phyloP scores from a whole-genome alignment of 768 basidiomycete genomes.

The Macrolepiota albuminosa region DNA sequence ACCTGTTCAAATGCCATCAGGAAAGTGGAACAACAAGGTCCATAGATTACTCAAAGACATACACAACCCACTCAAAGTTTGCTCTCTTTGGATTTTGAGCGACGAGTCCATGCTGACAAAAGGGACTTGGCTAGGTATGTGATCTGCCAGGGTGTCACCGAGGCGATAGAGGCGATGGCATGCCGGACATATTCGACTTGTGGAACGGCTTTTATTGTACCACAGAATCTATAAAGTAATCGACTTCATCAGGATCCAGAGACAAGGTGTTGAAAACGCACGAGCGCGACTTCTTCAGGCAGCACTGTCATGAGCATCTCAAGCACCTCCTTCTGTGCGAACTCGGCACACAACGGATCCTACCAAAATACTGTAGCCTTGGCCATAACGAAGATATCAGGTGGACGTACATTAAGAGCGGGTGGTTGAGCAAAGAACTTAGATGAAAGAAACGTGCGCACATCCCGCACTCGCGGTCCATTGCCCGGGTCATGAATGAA shows the following conservation, averaged over 20 bases:
- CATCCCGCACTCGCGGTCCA: slow-evolving; percentile 69
- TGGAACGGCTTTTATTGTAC: slow-evolving; percentile 80
- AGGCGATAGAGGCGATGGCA: slow-evolving; percentile 70
- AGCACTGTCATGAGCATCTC: slow-evolving; percentile 68
- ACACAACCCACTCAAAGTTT: slow-evolving; percentile 77
- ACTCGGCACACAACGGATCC: slow-evolving; percentile 71
- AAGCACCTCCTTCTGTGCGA: slow-evolving; percentile 69
- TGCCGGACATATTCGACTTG: slow-evolving; percentile 70
- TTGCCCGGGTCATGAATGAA: slow-evolving; percentile 77
- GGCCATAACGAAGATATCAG: not conserved
- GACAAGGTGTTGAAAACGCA: slow-evolving; percentile 27
- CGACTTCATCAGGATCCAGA: not conserved
- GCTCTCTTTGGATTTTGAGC: slow-evolving; percentile 50
- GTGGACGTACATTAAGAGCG: slow-evolving; percentile 39
- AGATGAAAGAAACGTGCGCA: slow-evolving; percentile 60
- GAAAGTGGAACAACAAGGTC: not conserved
- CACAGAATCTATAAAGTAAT: slow-evolving; percentile 57
- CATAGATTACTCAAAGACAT: slow-evolving; percentile 21
- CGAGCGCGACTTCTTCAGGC: slow-evolving; percentile 68
- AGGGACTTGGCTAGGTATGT: slow-evolving; percentile 31
- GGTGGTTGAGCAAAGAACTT: slow-evolving; percentile 63
- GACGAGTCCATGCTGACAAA: slow-evolving; percentile 18
- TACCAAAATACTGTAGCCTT: slow-evolving; percentile 7
- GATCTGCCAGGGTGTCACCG: slow-evolving; percentile 59
- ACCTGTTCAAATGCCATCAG: slow-evolving; percentile 36